These are phyloP conservation scores for Citrus cavaleriei DNA, from an alignment of 345 rosid genomes.

Conservation along the genomic window DNA sequence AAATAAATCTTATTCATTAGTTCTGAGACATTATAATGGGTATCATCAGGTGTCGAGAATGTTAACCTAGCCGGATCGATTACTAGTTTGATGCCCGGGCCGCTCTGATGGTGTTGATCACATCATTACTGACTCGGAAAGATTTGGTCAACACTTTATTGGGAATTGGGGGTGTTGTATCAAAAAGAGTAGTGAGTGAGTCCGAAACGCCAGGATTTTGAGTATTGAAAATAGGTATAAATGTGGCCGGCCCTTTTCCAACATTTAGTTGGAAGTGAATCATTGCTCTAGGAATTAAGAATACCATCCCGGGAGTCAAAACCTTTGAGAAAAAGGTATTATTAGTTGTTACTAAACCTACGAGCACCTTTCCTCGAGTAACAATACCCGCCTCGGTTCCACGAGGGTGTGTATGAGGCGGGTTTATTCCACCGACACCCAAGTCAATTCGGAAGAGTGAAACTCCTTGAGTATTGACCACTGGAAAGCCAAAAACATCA, in stretches of 20 bases:
- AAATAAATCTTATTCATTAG: too few species aligned
- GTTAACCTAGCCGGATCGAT: too few species aligned
- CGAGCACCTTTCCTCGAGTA: slow-evolving; percentile 53
- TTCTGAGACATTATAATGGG: too few species aligned
- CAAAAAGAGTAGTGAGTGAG: too few species aligned
- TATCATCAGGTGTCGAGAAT: too few species aligned
- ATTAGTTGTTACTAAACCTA: slow-evolving; percentile 53
- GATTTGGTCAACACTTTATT: too few species aligned
- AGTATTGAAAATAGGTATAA: too few species aligned
- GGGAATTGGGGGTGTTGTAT: too few species aligned
- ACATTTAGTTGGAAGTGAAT: slow-evolving; percentile 77
- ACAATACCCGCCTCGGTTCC: slow-evolving; percentile 52
- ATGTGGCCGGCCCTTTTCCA: slow-evolving; percentile 54
- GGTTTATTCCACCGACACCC: slow-evolving; percentile 58
- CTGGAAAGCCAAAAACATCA: slow-evolving; percentile 57
- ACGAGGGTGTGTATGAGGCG: slow-evolving; percentile 74
- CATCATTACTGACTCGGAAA: too few species aligned
- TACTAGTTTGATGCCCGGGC: too few species aligned
- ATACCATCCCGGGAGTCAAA: slow-evolving; percentile 51
- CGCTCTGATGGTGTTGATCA: too few species aligned
- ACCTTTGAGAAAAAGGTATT: slow-evolving; percentile 50
- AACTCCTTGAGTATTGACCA: slow-evolving; percentile 56
- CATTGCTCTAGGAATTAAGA: slow-evolving; percentile 58
- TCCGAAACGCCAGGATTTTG: too few species aligned
- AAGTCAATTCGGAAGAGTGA: slow-evolving; percentile 69